Evolutionary conservation across 1,284 basidiomycete genomes (phyloP).

Genomic region (Apiotrichum veenhuisii): DNA sequence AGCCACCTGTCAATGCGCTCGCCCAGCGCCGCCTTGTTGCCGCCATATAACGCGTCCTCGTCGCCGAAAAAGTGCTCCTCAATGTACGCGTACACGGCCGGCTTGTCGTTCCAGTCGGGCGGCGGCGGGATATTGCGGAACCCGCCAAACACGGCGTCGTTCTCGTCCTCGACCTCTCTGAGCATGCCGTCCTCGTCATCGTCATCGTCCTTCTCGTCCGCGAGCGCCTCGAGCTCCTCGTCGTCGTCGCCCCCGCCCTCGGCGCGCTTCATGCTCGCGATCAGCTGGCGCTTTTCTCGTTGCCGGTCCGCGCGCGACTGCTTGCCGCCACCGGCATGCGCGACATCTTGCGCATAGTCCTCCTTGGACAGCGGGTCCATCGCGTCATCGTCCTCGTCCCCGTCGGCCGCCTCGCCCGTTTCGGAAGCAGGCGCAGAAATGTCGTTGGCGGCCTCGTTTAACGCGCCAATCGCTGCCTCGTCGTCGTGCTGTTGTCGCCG

Average conservation of each 20-base stretch:
- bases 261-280: conserved; percentile 10
- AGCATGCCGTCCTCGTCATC: conserved; percentile 16
- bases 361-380: conserved; percentile 51
- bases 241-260: conserved; percentile 19
- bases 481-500: neutral
- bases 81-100: conserved; percentile 29
- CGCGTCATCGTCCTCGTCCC: conserved; percentile 37
- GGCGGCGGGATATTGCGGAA: conserved; percentile 12
- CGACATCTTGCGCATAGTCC: conserved; percentile 20
- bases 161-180: conserved; percentile 7
- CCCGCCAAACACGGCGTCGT: conserved; percentile 7
- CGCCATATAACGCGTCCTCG: conserved; percentile 28
- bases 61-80: conserved; percentile 31
- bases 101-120: conserved; percentile 34
- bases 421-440: neutral
- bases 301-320: conserved; percentile 9
- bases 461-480: conserved; percentile 3
- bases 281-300: conserved; percentile 12
- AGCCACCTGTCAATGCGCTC: conserved; percentile 36
- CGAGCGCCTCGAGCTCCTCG: conserved; percentile 20
- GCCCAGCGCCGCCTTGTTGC: conserved; percentile 13
- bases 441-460: neutral
- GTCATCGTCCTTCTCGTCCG: conserved; percentile 21
- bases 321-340: conserved; percentile 15
- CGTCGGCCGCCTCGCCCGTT: conserved; percentile 2